Evolutionary conservation across 768 basidiomycete genomes (phyloP), one percentile per base, ranked within the genome.

Genomic region (Xerocomellus amylosporus): DNA sequence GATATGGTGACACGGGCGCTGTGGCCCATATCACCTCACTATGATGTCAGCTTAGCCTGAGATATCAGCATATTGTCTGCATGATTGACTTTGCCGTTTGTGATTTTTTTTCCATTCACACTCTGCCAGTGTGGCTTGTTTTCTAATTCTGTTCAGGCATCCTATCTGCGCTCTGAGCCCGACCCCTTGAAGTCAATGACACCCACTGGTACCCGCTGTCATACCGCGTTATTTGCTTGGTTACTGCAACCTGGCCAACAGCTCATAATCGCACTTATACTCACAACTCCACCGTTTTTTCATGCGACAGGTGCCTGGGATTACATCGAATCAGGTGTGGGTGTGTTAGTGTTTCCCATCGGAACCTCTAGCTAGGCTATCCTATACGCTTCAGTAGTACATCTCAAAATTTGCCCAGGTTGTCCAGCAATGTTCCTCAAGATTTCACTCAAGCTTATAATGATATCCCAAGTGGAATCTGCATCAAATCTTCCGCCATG

Each of bases 401-500:
- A 33, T n/a, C n/a, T 55, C 31, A 36, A 22, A 10, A 26, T 42
- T 45, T 46, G 22, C 24, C 46, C n/a, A 54, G 26, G 44, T 48
- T 14, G 3, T 36, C 17, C 15, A 19, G 19, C 22, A 31, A 43
- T 33, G 30, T 20, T 33, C 12, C 3, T 26, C 45, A 37, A 33
- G 7, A 28, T 15, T 10, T 33, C 39, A 46, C 19, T 42, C 46
- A 41, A 13, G 45, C 17, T 41, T 37, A 61, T 17, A 65, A 55
- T 19, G 50, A 31, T 51, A 67, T 64, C 2, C 26, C 56, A 22
- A 67, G 59, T 37, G 64, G 62, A 48, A 65, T 46, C 64, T 65
- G 46, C 22, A 19, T 17, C 17, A 28, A 42, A 36, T n/a, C 9
- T 20, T 49, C 20, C 9, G 43, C 53, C 42, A 45, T 19, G 30